Base-by-base conservation (phyloP, 2,329 filamentous ascomycete species). In the Cercospora sp. region DNA sequence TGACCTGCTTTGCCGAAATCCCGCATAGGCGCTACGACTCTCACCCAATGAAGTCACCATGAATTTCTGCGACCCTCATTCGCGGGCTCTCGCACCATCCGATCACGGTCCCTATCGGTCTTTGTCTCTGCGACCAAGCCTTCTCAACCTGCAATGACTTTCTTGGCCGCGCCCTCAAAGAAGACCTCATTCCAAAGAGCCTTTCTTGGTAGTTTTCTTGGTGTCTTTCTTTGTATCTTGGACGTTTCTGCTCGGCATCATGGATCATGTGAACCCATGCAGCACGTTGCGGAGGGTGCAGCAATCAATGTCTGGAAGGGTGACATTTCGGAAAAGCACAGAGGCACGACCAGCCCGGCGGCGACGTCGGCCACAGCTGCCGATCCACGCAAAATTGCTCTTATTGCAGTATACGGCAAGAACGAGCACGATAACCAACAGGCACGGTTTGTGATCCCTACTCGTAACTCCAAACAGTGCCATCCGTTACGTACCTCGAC, bases 381-480 rank as follows among this genome's bases (percentile, higher is more conserved):
- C 30, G 55, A 59, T 36, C 28, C 28, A 20, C 16, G 18, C 55
- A 36, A 31, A 36, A 18, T 36, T 36, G 31, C 55, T 59, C 55
- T 18, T 53, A 18, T 23, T 33, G 31, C 30, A 20, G 28, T 36
- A 20, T 59, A 18, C 28, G 28, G 55, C 31, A 59, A 36, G 55
- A 59, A 45, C 20, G 53, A 58, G 62, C 62, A 64, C 62, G 51
- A 64, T 42, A 64, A 39, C 51, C 48, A 64, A 58, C 61, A 64
- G 51, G 55, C 30, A 59, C 30, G 18, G 39, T 64, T 45, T 30
- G 62, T 57, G 61, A 58, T 59, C 51, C 62, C 51, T 59, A 59
- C 51, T 64, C 51, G 62, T 64, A 64, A 64, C 51, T 42, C 31
- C 55, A 59, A 31, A 13, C n/a, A 18, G 55, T 59, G 26, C n/a